Conservation (phyloP, 1,284 basidiomycete species). For the Fereydounia khargensis region DNA sequence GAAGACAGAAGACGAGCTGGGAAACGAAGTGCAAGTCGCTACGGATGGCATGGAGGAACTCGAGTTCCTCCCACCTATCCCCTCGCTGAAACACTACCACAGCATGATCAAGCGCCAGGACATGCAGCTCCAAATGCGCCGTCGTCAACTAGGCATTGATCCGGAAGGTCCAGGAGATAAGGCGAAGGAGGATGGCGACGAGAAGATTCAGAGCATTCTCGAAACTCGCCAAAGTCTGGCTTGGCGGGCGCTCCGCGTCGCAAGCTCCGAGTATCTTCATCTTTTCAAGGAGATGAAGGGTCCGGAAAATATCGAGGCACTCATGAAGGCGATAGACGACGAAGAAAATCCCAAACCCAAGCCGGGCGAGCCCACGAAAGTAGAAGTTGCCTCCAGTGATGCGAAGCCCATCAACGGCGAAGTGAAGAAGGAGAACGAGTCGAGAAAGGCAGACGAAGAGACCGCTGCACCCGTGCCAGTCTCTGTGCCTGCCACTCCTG, state of each 20-base stretch:
- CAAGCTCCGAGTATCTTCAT: constrained; percentile 26
- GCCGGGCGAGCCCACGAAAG: background rate
- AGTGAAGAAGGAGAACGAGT: background rate
- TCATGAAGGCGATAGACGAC: constrained; percentile 31
- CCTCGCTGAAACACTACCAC: constrained; percentile 36
- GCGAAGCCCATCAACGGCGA: too few species aligned
- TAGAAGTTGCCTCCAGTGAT: background rate
- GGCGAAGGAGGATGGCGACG: constrained; percentile 19
- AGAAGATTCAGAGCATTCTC: constrained; percentile 12
- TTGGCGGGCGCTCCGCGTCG: constrained; percentile 44
- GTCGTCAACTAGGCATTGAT: constrained; percentile 34
- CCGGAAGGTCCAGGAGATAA: constrained; percentile 6
- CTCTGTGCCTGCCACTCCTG: background rate
- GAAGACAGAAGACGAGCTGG: constrained; percentile 36
- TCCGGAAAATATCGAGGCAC: constrained; percentile 28
- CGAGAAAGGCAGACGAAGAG: background rate
- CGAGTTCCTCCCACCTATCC: constrained; percentile 34
- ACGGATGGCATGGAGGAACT: constrained; percentile 52
- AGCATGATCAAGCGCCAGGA: constrained; percentile 35
- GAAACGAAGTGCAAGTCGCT: constrained; percentile 29
- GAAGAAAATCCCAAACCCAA: constrained; percentile 26
- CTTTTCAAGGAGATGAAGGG: constrained; percentile 28
- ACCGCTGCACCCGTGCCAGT: background rate
- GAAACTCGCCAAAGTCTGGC: constrained; percentile 39
- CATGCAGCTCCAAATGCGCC: constrained; percentile 34